Conservation (phyloP, 768 basidiomycete species). For the Cystobasidium onofrii region DNA sequence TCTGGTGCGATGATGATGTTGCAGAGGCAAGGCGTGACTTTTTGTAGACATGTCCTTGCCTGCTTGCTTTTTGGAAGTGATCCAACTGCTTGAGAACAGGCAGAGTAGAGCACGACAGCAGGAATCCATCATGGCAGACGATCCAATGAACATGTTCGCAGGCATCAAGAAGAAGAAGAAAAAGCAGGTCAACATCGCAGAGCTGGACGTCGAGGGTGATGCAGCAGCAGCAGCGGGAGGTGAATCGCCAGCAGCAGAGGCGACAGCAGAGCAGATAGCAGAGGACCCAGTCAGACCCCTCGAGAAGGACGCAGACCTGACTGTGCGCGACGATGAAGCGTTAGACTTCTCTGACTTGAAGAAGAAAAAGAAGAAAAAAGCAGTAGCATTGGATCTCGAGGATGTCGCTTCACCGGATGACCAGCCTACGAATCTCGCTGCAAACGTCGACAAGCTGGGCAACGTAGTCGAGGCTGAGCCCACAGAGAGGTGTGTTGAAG, state of each 20-base stretch:
- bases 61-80: background rate
- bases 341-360: slow-evolving; percentile 93
- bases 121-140: slow-evolving; percentile 42
- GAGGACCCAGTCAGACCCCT: slow-evolving; percentile 60
- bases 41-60: background rate
- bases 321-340: slow-evolving; percentile 54
- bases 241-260: slow-evolving; percentile 14
- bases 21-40: background rate
- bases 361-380: slow-evolving; percentile 49
- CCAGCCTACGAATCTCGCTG: background rate
- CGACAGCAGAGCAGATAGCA: slow-evolving; percentile 49
- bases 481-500: slow-evolving; percentile 19
- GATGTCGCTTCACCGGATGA: slow-evolving; percentile 34
- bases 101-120: background rate
- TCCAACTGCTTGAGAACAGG: background rate
- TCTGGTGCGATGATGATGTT: background rate
- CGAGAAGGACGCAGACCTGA: slow-evolving; percentile 41
- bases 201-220: slow-evolving; percentile 37
- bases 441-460: slow-evolving; percentile 35
- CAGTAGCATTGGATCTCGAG: slow-evolving; percentile 46
- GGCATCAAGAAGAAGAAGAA: slow-evolving; percentile 51
- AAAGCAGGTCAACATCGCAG: slow-evolving; percentile 46
- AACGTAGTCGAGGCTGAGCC: slow-evolving; percentile 39
- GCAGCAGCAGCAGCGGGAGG: slow-evolving; percentile 38
- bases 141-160: slow-evolving; percentile 60